Percentiles rank a stretch among this genome's conserved stretches.
Conservation (phyloP, 177 flowering plant species). For the Vitis hybrid region DNA sequence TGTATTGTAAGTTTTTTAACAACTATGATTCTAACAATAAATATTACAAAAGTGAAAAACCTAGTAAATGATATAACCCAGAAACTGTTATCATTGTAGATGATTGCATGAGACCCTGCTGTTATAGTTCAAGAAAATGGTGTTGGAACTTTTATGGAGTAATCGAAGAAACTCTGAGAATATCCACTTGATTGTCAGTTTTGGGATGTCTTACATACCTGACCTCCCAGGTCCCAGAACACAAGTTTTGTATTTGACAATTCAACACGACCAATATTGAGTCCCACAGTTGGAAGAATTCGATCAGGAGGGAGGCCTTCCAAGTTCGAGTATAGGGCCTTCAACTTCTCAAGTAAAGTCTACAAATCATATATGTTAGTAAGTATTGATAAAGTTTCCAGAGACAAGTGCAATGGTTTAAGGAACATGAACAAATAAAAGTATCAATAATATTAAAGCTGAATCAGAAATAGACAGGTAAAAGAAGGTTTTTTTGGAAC, state of each 20-base stretch:
- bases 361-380: slow-evolving; percentile 22
- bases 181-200: neutral
- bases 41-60: neutral
- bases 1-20: no score
- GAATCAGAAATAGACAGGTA: no score
- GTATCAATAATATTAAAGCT: no score
- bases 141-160: neutral
- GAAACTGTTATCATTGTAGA: neutral
- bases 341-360: slow-evolving; percentile 94
- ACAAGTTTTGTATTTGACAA: slow-evolving; percentile 80
- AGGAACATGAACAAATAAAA: no score
- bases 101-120: neutral
- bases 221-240: slow-evolving; percentile 99
- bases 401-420: no score
- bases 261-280: slow-evolving; percentile 94
- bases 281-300: slow-evolving; percentile 98
- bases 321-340: slow-evolving; percentile 70
- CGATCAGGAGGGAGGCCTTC: slow-evolving; percentile 96
- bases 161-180: neutral
- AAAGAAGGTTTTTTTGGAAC: no score
- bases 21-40: neutral
- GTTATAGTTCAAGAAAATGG: neutral
- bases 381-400: neutral
- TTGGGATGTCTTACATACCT: slow-evolving; percentile 46
- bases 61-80: neutral